Conservation (phyloP, 1,139 yeast genomes). For the Geotrichum carabidarum region DNA sequence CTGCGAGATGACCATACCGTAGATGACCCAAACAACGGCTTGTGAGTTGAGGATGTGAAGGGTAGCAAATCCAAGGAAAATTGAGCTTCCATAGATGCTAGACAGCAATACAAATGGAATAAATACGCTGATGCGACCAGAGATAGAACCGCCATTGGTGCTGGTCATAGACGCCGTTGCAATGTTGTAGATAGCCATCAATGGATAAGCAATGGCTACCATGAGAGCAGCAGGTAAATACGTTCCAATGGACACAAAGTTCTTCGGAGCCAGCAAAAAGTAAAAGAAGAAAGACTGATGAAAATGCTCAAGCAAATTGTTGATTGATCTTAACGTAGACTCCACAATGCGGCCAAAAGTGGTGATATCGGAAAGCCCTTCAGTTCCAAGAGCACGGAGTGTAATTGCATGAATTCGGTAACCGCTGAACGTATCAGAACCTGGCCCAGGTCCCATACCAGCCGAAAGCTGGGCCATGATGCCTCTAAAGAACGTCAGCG, state of each 20-base stretch:
- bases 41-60: conserved; percentile 21
- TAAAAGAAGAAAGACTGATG: conserved; percentile 97
- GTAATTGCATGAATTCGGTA: conserved; percentile 95
- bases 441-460: conserved; percentile 56
- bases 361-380: conserved; percentile 70
- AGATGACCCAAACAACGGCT: conserved; percentile 18
- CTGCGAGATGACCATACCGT: conserved; percentile 16
- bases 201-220: conserved; percentile 62
- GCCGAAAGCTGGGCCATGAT: conserved; percentile 63
- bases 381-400: conserved; percentile 56
- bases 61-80: conserved; percentile 24
- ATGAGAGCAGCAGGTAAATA: conserved; percentile 83
- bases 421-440: conserved; percentile 90
- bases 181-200: conserved; percentile 56
- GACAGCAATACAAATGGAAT: conserved; percentile 27
- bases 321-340: conserved; percentile 79
- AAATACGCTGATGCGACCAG: conserved; percentile 12
- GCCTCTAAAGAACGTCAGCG: conserved; percentile 58
- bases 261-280: conserved; percentile 67
- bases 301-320: conserved; percentile 87
- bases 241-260: conserved; percentile 89
- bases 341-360: conserved; percentile 89
- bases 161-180: conserved; percentile 21
- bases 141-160: conserved; percentile 3
- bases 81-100: conserved; percentile 22